phyloP scores from a whole-genome alignment of 352 stramenopile genomes.

The Globisporangium polare region DNA sequence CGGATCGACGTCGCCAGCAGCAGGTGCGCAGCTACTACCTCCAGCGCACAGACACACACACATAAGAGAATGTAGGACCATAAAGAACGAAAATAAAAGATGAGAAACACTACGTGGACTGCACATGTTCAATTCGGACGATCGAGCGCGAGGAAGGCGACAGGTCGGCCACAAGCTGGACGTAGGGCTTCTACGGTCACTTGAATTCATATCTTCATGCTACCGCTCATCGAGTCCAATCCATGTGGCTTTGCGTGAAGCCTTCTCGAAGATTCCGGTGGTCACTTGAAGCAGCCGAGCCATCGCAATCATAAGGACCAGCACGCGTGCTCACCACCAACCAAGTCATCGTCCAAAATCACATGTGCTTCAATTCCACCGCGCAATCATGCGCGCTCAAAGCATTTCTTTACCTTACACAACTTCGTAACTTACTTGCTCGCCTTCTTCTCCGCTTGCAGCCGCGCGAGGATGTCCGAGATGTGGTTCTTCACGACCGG shows the following conservation, averaged over 20 bases:
- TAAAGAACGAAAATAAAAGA: constrained; percentile 17
- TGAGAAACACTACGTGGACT: constrained; percentile 9
- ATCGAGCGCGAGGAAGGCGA: background rate
- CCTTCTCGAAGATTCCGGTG: no score
- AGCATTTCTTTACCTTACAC: background rate
- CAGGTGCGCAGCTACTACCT: background rate
- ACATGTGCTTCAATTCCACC: background rate
- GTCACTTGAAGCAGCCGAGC: background rate
- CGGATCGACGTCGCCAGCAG: background rate
- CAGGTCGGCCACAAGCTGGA: no score
- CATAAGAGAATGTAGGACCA: constrained; percentile 9
- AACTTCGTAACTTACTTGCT: background rate
- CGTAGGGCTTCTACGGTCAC: background rate
- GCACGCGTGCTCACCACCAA: background rate
- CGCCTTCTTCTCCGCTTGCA: constrained; percentile 51
- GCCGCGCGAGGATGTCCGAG: constrained; percentile 70
- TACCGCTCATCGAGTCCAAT: background rate
- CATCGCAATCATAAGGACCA: background rate
- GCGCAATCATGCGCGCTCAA: background rate
- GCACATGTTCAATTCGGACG: background rate
- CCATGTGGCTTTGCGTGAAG: no score
- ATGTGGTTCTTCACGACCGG: constrained; percentile 86
- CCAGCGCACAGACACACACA: constrained; percentile 6
- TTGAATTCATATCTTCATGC: background rate
- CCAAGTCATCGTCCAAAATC: background rate